A percentile compares a stretch with the other conserved stretches of the same genome.
Evolutionary conservation across 495 filamentous ascomycete species (phyloP).

Genomic region (Bryoglossum gracile): DNA sequence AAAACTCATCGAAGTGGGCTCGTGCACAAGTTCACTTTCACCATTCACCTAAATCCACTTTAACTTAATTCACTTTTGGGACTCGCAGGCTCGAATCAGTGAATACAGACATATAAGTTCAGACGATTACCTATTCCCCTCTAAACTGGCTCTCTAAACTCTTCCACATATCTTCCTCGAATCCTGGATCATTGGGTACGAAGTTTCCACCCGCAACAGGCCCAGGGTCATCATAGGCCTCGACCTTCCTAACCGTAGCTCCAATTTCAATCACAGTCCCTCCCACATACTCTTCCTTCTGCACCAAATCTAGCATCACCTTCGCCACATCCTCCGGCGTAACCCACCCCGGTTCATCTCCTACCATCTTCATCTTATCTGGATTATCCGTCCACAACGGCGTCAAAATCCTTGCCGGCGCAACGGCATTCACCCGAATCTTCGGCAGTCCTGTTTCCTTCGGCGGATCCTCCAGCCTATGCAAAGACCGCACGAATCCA

Average conservation of each 20-base stretch:
- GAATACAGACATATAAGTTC: too few species aligned
- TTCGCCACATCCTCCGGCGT: slow-evolving; percentile 57
- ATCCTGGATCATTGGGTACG: background rate
- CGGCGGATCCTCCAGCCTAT: slow-evolving; percentile 31
- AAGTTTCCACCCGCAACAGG: slow-evolving; percentile 31
- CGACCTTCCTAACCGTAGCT: slow-evolving; percentile 43
- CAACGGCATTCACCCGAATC: slow-evolving; percentile 58
- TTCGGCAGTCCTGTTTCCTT: slow-evolving; percentile 40
- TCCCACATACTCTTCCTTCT: slow-evolving; percentile 35
- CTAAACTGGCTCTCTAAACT: slow-evolving; percentile 8
- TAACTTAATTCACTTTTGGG: too few species aligned
- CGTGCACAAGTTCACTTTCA: too few species aligned
- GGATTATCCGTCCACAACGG: slow-evolving; percentile 63
- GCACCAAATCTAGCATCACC: slow-evolving; percentile 54
- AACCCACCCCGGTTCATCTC: slow-evolving; percentile 47
- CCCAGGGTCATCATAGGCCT: slow-evolving; percentile 50
- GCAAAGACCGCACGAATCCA: slow-evolving; percentile 47
- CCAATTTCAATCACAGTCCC: slow-evolving; percentile 56
- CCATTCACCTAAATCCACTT: too few species aligned
- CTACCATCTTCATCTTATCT: slow-evolving; percentile 50
- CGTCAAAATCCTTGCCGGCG: slow-evolving; percentile 60
- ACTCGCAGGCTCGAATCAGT: too few species aligned
- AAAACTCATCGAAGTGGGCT: too few species aligned
- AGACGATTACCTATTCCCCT: background rate
- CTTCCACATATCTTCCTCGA: slow-evolving; percentile 11